These are phyloP conservation scores for Aspergillus nanangensis DNA, from an alignment of 495 filamentous ascomycete species.

Conservation along the genomic window DNA sequence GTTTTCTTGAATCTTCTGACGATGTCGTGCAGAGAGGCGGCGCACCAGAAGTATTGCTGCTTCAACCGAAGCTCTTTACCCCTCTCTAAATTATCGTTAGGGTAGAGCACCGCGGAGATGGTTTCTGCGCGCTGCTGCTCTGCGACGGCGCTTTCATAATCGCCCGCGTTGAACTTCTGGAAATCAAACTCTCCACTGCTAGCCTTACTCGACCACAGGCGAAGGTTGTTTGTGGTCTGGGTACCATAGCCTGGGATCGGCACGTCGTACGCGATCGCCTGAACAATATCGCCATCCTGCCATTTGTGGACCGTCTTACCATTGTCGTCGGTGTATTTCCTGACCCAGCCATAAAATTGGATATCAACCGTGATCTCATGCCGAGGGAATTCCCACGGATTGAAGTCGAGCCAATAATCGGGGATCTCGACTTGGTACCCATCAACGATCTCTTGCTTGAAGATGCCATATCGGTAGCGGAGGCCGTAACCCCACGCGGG, in stretches of 20 bases:
- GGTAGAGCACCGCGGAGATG: slow-evolving; percentile 95
- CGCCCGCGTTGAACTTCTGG: slow-evolving; percentile 97
- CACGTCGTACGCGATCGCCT: slow-evolving; percentile 91
- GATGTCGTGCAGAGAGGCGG: slow-evolving; percentile 92
- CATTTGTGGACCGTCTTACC: slow-evolving; percentile 71
- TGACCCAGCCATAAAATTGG: slow-evolving; percentile 87
- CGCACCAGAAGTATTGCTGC: slow-evolving; percentile 99
- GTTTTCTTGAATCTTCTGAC: slow-evolving; percentile 97
- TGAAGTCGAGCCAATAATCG: slow-evolving; percentile 99
- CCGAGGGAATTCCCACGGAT: slow-evolving; percentile 97
- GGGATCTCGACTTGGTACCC: slow-evolving; percentile 97
- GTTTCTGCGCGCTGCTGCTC: slow-evolving; percentile 96
- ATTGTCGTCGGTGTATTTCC: slow-evolving; percentile 64
- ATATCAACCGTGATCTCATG: slow-evolving; percentile 94
- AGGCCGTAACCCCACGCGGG: slow-evolving; percentile 97
- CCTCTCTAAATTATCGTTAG: slow-evolving; percentile 93
- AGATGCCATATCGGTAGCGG: slow-evolving; percentile 95
- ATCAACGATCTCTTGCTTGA: slow-evolving; percentile 98
- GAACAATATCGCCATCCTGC: slow-evolving; percentile 91
- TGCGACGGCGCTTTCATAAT: slow-evolving; percentile 94
- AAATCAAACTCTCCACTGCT: slow-evolving; percentile 98
- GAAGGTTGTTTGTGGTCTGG: slow-evolving; percentile 89
- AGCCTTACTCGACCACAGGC: slow-evolving; percentile 95
- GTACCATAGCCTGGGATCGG: slow-evolving; percentile 91
- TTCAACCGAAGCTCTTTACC: slow-evolving; percentile 97